Base-by-base conservation (phyloP, 116 monocot genomes). In the Papilionanthe hybrid region DNA sequence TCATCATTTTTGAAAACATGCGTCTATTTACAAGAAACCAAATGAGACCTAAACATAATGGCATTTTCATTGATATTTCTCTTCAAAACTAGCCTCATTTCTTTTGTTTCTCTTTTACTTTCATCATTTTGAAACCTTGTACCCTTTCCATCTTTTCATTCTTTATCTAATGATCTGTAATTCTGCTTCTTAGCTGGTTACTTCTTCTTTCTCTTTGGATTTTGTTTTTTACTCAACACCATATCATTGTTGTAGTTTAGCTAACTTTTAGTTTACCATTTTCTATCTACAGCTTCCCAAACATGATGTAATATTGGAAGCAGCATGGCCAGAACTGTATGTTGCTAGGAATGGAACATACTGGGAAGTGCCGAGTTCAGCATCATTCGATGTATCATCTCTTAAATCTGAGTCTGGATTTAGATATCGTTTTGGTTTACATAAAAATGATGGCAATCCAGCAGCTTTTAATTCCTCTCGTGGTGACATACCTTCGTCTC, bases 241-340 rank as follows among this genome's bases (percentile, higher is more conserved):
- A 13, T 32, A 68, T 30, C 72, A 72, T 72, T 42, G 25, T 18
- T 28, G 25, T 29, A 9, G 18, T 53, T 23, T 55, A 20, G 7
- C 9, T 28, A 17, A 43, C 60, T 58, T 8, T 71, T 15, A 71
- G 18, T 19, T 60, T 41, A 50, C 19, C 41, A 32, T 7, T 60
- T 77, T 77, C 18, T 44, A 43, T 66, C 78, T 67, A 67, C 92
- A 95, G 92, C 94, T 95, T 65, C 87, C 86, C 43, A 72, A 92
- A 79, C 92, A 95, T 90, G 94, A 95, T 79, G 50, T 95, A 82
- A 89, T 92, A 55, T 17, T 95, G 28, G 89, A 95, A 92, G 90
- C 92, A 78, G 92, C 90, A 80, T 83, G 79, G 84, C 94, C 92
- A 57, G 92, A 92, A 77, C 44, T 92, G 43, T 95, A 87, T 75